A percentile compares a stretch with the other conserved stretches of the same genome.
Conservation (phyloP, 78 protist genomes). For the Fonticula alba region DNA sequence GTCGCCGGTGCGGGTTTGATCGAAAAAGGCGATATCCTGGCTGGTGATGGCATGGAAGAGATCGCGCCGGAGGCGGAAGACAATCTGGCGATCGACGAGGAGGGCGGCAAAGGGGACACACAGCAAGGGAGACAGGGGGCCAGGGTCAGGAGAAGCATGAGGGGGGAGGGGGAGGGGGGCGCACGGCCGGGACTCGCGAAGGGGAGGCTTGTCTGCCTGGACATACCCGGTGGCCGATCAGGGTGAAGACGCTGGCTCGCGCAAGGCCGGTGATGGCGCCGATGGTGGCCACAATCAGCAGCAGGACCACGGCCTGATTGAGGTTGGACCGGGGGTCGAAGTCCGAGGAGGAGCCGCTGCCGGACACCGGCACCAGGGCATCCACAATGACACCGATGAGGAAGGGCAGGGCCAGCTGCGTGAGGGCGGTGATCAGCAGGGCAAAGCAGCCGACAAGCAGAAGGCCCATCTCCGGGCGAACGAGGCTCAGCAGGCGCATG, state of each 20-base stretch:
- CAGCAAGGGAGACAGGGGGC: background rate
- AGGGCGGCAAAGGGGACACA: background rate
- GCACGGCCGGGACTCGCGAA: too few relatives aligned
- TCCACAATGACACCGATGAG: conserved; percentile 22
- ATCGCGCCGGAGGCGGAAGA: conserved; percentile 34
- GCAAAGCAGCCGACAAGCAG: conserved; percentile 20
- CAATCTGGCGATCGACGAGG: conserved; percentile 6
- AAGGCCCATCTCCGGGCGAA: conserved; percentile 26
- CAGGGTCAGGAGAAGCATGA: too few relatives aligned
- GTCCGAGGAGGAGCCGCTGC: background rate
- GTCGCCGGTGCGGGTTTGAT: conserved; percentile 62
- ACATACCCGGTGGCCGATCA: background rate
- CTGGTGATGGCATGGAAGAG: conserved; percentile 22
- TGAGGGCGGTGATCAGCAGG: conserved; percentile 4
- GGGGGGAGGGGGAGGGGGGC: too few relatives aligned
- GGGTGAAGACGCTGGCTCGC: background rate
- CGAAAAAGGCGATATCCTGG: conserved; percentile 66
- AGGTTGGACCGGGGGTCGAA: background rate
- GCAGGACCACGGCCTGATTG: conserved; percentile 8
- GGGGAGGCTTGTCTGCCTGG: too few relatives aligned
- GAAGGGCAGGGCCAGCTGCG: conserved; percentile 21
- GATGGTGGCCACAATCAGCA: conserved; percentile 13
- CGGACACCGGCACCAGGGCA: conserved; percentile 4
- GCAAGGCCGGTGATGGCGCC: conserved; percentile 9
- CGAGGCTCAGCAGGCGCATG: conserved; percentile 5